Base-by-base conservation (phyloP, 139 green algal genomes). In the Micractinium sp. region DNA sequence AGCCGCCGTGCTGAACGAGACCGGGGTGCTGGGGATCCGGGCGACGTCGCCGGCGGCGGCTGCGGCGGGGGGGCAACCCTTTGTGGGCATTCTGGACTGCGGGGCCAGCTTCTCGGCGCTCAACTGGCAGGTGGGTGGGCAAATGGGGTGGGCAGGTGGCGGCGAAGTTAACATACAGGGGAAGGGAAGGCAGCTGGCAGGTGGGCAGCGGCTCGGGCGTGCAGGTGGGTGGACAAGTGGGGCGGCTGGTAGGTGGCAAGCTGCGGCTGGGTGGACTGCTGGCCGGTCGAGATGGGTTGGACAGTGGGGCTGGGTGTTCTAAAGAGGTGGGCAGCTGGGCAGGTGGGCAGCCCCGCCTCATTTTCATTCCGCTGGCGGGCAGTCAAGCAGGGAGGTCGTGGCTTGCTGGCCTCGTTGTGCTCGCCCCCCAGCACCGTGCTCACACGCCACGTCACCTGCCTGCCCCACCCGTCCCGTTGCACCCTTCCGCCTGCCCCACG, bases 11-110 rank as follows among this genome's bases (percentile, higher is more conserved):
- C 78, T 90, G 29, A 90, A 90, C 63, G 86, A 90, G 19, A 90
- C 77, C 0, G 86, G 86, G 19, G 73, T 90, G 15, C 86, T 90
- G 29, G 86, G 77, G 27, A 90, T 90, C 61, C 61, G 86, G 0
- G 78, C 63, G 18, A 90, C 86, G 12, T 86, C 86, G 13, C 63
- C 86, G 3, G 35, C 35, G 22, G 36, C 61, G 29, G 33, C 53
- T 14, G 76, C 76, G 16, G n/a, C 35, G 15, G 38, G 76, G 20
- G 53, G 74, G 4, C 86, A 90, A 61, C 86, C 86, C 1, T 90
- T 90, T 80, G 86, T 90, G 27, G 86, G 86, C 38, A 86, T 90
- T 29, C 7, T 90, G 12, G 86, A 90, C 63, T 90, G 86, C 20
- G 86, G 86, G 29, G 86, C 86, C 36, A 86, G 77, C 61, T 90